Percentiles rank a stretch among this genome's conserved stretches.
These are phyloP conservation scores for Butyriboletus loyo DNA, from an alignment of 768 basidiomycete genomes.

Conservation along the genomic window DNA sequence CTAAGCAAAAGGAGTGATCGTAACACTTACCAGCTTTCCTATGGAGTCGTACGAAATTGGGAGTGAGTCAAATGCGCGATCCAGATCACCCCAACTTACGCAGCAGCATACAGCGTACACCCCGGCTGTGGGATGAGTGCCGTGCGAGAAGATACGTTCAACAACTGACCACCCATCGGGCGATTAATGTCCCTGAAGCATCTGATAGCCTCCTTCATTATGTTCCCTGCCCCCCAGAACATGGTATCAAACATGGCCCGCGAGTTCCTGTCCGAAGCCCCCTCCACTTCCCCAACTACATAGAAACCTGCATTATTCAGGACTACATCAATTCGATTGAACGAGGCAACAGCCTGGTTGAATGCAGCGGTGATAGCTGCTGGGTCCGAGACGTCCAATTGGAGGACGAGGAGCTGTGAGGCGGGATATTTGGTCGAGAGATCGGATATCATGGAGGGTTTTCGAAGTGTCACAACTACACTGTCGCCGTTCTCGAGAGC, in stretches of 20 bases:
- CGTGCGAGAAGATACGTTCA: slow-evolving; percentile 34
- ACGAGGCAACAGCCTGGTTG: slow-evolving; percentile 28
- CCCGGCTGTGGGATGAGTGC: slow-evolving; percentile 23
- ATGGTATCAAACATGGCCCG: slow-evolving; percentile 48
- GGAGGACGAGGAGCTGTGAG: slow-evolving; percentile 37
- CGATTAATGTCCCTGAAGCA: slow-evolving; percentile 38
- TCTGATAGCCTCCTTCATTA: slow-evolving; percentile 32
- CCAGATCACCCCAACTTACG: slow-evolving; percentile 18
- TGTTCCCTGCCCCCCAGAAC: slow-evolving; percentile 33
- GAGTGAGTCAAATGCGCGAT: neutral
- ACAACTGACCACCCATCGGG: slow-evolving; percentile 32
- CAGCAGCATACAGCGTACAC: slow-evolving; percentile 23
- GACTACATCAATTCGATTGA: slow-evolving; percentile 44
- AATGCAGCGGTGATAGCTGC: slow-evolving; percentile 38
- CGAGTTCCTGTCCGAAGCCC: slow-evolving; percentile 80
- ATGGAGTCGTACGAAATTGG: neutral
- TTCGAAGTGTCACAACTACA: slow-evolving; percentile 45
- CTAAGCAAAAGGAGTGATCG: neutral
- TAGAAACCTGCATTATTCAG: slow-evolving; percentile 42
- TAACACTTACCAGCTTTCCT: slow-evolving; percentile 21
- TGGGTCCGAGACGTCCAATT: slow-evolving; percentile 39
- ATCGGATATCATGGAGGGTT: slow-evolving; percentile 33
- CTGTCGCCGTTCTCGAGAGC: slow-evolving; percentile 39
- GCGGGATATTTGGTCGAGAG: slow-evolving; percentile 29
- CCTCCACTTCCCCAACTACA: slow-evolving; percentile 57